These are phyloP conservation scores for Candida arabinofermentans DNA, from an alignment of 805 yeast genomes.

Conservation along the genomic window DNA sequence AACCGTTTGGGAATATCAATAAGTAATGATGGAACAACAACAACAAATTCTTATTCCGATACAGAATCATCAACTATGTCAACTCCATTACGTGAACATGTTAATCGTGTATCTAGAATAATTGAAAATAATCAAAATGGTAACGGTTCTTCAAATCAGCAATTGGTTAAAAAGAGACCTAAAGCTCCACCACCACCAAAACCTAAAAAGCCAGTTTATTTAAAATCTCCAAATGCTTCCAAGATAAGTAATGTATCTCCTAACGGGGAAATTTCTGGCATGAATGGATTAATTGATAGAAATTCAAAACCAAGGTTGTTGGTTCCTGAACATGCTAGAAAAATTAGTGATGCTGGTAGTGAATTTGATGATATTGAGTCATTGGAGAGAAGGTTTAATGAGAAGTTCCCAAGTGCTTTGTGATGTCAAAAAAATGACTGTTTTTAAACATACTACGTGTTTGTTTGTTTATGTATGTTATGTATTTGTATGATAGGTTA, in stretches of 20 bases:
- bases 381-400: slow-evolving; percentile 52
- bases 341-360: slow-evolving; percentile 16
- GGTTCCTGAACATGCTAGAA: slow-evolving; percentile 1
- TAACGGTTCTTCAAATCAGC: slow-evolving; percentile 4
- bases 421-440: slow-evolving; percentile 15
- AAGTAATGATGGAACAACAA: neutral
- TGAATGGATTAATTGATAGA: no score
- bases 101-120: neutral
- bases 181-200: slow-evolving; percentile 48
- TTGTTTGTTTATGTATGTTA: neutral
- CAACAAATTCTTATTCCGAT: neutral
- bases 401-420: slow-evolving; percentile 59
- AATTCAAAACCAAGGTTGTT: neutral
- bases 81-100: slow-evolving; percentile 15
- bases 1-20: neutral
- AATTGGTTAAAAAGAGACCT: slow-evolving; percentile 10
- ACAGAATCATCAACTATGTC: slow-evolving; percentile 11
- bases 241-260: no score
- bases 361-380: slow-evolving; percentile 47
- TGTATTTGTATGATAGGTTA: neutral
- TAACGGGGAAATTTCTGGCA: no score
- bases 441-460: neutral
- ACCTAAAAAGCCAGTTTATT: slow-evolving; percentile 59
- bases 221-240: slow-evolving; percentile 34
- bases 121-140: neutral